Percentiles rank a stretch among this genome's conserved stretches.
Conservation (phyloP, 768 basidiomycete genomes). For the Leucosporidium yakuticum region DNA sequence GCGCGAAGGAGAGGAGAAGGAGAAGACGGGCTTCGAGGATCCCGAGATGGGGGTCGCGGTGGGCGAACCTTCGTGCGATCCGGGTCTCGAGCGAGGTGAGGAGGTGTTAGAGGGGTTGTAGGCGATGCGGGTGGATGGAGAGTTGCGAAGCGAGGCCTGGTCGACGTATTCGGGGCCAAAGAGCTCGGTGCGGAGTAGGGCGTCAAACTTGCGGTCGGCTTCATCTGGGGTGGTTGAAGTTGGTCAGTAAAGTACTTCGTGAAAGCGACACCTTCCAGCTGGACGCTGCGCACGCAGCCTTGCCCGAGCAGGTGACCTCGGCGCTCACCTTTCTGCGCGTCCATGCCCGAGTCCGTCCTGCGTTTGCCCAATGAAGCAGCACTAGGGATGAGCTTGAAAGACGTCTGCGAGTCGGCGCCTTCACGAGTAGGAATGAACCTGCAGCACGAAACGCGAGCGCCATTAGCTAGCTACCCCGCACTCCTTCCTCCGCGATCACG, state of each 20-base stretch:
- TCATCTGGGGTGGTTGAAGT: constrained; percentile 41
- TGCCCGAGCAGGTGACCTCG: constrained; percentile 17
- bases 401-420: constrained; percentile 56
- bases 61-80: constrained; percentile 20
- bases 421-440: constrained; percentile 64
- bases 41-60: constrained; percentile 32
- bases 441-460: neutral
- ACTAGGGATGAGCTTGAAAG: constrained; percentile 58
- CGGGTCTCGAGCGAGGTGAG: no score
- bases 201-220: constrained; percentile 47
- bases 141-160: constrained; percentile 29
- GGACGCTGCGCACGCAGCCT: neutral
- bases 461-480: no score
- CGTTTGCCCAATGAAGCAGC: constrained; percentile 44
- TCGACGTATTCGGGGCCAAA: constrained; percentile 40
- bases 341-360: constrained; percentile 58
- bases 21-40: constrained; percentile 38
- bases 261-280: no score
- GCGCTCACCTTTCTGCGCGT: constrained; percentile 60
- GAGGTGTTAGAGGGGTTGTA: constrained; percentile 33
- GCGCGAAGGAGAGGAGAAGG: constrained; percentile 33
- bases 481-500: no score
- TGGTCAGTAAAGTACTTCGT: neutral
- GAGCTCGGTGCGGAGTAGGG: constrained; percentile 47
- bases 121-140: constrained; percentile 16